Conservation (phyloP, 805 yeast genomes). For the Komagataella populi region DNA sequence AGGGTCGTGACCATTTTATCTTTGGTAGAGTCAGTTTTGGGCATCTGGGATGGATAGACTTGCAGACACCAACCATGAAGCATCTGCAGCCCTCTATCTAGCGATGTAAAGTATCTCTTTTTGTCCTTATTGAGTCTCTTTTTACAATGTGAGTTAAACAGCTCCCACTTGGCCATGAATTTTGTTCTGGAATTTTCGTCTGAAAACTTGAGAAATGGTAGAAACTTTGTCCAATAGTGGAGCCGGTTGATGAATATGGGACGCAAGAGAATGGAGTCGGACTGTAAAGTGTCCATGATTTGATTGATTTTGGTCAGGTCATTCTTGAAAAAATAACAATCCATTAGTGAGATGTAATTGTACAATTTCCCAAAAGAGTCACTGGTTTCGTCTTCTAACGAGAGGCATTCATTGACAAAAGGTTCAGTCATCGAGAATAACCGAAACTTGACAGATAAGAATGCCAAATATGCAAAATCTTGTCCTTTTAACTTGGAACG, state of each 20-base stretch:
- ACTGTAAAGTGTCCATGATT: neutral
- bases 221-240: neutral
- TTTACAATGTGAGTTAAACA: neutral
- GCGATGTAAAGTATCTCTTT: neutral
- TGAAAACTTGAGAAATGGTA: constrained; percentile 2
- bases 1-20: neutral
- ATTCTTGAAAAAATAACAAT: neutral
- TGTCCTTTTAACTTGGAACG: neutral
- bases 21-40: neutral
- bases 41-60: neutral
- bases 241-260: neutral
- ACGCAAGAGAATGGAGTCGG: neutral
- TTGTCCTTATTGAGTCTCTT: neutral
- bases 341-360: neutral
- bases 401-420: neutral
- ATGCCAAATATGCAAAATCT: neutral
- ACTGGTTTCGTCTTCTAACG: neutral
- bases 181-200: neutral
- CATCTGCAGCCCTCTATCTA: neutral
- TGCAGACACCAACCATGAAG: neutral
- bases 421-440: neutral
- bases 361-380: neutral
- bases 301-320: neutral
- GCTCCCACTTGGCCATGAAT: neutral
- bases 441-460: neutral